Evolutionary conservation across 768 basidiomycete species (phyloP).

Genomic region (Leccinum rimulosum): DNA sequence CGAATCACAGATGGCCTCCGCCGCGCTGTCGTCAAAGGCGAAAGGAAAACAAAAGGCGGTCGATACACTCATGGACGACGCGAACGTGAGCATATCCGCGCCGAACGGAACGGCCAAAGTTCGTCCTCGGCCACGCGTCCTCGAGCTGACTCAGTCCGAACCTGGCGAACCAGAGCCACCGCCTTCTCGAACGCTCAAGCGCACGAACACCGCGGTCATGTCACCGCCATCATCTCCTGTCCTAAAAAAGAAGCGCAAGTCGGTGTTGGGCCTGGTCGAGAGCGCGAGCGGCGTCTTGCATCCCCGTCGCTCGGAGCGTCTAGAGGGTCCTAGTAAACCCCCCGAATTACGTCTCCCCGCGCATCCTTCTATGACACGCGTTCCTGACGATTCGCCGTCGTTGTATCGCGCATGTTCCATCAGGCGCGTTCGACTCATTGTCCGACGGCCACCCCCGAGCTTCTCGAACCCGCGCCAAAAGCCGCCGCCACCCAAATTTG

Average conservation of each 20-base stretch:
- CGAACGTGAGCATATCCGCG: conserved; percentile 7
- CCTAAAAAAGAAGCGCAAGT: conserved; percentile 29
- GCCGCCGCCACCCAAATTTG: conserved; percentile 50
- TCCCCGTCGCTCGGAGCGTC: conserved; percentile 20
- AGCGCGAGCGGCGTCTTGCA: not conserved
- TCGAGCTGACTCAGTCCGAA: conserved; percentile 3
- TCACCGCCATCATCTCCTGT: conserved; percentile 23
- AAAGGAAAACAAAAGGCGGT: conserved; percentile 34
- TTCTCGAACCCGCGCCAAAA: conserved; percentile 68
- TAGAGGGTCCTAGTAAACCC: conserved; percentile 16
- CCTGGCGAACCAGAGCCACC: conserved; percentile 8
- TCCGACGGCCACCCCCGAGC: conserved; percentile 58
- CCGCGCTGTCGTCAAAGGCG: conserved; percentile 25
- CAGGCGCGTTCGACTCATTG: conserved; percentile 63
- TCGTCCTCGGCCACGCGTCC: conserved; percentile 10
- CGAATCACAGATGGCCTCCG: conserved; percentile 1
- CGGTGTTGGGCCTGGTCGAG: conserved; percentile 5
- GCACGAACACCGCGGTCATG: conserved; percentile 20
- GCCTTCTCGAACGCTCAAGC: conserved; percentile 23
- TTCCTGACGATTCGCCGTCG: not conserved
- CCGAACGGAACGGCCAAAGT: conserved; percentile 12
- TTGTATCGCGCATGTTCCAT: conserved; percentile 34
- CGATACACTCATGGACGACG: conserved; percentile 13
- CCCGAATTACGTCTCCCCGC: not conserved
- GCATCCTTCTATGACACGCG: not conserved